phyloP scores from a whole-genome alignment of 2,329 filamentous ascomycete genomes.

The Fusarium setosum region DNA sequence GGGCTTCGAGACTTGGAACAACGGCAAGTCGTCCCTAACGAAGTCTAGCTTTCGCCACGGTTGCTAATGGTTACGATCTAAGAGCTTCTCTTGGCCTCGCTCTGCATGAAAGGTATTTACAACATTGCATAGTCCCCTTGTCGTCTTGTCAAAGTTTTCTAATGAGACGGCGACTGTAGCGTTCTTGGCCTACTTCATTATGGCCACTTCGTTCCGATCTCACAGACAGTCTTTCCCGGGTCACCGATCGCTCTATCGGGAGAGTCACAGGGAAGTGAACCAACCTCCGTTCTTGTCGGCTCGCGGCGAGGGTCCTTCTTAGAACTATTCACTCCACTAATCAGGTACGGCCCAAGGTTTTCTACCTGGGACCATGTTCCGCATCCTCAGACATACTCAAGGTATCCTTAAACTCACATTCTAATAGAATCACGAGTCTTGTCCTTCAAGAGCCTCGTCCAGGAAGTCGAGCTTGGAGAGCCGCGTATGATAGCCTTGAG shows the following conservation, averaged over 20 bases:
- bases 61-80: background rate
- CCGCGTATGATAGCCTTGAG: background rate
- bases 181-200: background rate
- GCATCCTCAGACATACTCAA: background rate
- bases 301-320: background rate
- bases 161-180: background rate
- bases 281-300: background rate
- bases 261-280: background rate
- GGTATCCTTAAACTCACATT: background rate
- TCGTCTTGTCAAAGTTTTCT: background rate
- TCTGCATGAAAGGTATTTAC: background rate
- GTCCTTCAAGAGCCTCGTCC: background rate
- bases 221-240: background rate
- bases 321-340: background rate
- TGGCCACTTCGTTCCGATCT: background rate
- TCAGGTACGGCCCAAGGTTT: background rate
- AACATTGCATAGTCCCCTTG: background rate
- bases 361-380: background rate
- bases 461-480: background rate
- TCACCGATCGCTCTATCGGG: background rate
- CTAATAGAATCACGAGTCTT: background rate
- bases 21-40: background rate
- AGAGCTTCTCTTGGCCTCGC: background rate
- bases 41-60: background rate
- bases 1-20: background rate